Conservation (phyloP, 352 stramenopile species). For the Pythium phragmiticola region DNA sequence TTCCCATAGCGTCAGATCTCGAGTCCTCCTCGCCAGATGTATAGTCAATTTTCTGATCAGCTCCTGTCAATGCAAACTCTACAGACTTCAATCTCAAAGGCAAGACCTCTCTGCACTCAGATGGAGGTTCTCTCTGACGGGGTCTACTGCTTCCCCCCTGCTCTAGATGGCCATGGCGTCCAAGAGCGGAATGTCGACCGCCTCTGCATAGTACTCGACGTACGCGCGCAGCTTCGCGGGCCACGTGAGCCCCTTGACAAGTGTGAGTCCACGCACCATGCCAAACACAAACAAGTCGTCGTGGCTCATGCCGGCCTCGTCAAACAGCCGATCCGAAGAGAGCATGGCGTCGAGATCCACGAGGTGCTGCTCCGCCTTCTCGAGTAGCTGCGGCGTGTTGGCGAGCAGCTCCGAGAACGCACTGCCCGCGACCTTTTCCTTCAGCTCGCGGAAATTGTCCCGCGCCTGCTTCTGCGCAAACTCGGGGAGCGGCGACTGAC, state of each 20-base stretch:
- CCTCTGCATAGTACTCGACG: constrained; percentile 44
- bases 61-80: too few relatives aligned
- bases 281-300: constrained; percentile 57
- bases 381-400: constrained; percentile 32
- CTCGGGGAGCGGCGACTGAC: constrained; percentile 42
- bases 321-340: constrained; percentile 40
- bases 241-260: constrained; percentile 53
- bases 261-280: constrained; percentile 44
- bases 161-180: constrained; percentile 34
- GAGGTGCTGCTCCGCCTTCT: constrained; percentile 41
- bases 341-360: constrained; percentile 38
- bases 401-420: constrained; percentile 34
- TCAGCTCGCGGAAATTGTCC: constrained; percentile 51
- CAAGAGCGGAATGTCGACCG: constrained; percentile 43
- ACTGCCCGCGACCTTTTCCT: constrained; percentile 43
- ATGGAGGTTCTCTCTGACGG: too few relatives aligned
- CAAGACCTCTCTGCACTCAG: too few relatives aligned
- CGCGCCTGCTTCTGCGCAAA: constrained; percentile 44
- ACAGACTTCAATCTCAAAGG: too few relatives aligned
- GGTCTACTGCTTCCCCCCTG: too few relatives aligned
- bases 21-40: too few relatives aligned
- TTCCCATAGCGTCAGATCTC: too few relatives aligned
- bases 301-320: constrained; percentile 42
- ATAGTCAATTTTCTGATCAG: too few relatives aligned
- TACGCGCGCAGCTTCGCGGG: constrained; percentile 47